Evolutionary conservation across 2,329 filamentous ascomycete genomes (phyloP), one percentile per base, ranked within the genome.

Genomic region (Leptosphaerulina australis): DNA sequence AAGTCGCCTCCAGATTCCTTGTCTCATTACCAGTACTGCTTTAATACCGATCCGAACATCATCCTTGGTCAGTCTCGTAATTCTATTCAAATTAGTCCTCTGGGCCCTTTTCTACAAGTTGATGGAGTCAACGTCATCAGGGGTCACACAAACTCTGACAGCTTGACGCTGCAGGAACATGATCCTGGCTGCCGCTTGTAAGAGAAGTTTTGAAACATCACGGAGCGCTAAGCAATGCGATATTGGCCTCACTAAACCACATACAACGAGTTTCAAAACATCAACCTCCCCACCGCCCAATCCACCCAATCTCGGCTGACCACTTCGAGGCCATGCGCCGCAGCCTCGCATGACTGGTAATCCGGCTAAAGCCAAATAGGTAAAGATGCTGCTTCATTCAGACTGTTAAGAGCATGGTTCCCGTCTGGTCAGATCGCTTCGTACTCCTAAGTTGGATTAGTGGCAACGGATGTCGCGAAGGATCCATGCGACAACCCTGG

Each of bases 131-230:
- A 44, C 37, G 38, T 47, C 44, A 53, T 25, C 8, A 38, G 18
- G 14, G n/a, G 5, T 7, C 26, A 30, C 22, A 22, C 20, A 38
- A 21, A 30, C 28, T 10, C 22, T 38, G 33, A 29, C 15, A 25
- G 4, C 33, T 31, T 33, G 35, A 40, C 33, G 36, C 57, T 41
- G 39, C 53, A 56, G 50, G 46, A 50, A 46, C 28, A 14, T 12
- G 22, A 48, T 50, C 53, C 49, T 44, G 49, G 52, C 39, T 50
- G 60, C 41, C 53, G 56, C 60, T 30, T 50, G 53, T 55, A 17
- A 47, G 25, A 46, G 44, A 34, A 44, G 50, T 59, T 62, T 62
- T 65, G 62, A 65, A 64, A 65, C 60, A 56, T 14, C 31, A 50
- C 20, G 29, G 33, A 49, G 59, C 57, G 58, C 59, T 53, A 54